A percentile compares a stretch with the other conserved stretches of the same genome.
These are phyloP conservation scores for Alternaria hordeiaustralica DNA, from an alignment of 2,329 filamentous ascomycete genomes.

Conservation along the genomic window DNA sequence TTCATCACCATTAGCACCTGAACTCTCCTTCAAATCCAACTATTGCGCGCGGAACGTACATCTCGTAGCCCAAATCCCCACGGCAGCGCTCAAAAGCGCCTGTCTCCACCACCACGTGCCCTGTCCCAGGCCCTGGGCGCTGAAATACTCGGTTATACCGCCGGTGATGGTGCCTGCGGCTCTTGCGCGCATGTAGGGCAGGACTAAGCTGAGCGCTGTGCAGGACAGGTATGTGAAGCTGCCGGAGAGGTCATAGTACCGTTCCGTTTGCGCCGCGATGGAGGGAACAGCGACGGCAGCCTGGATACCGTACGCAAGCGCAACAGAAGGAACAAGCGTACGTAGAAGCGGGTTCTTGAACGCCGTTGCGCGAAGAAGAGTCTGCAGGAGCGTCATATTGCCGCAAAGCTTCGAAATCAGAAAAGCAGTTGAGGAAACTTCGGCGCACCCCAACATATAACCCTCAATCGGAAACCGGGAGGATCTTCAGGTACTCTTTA, in stretches of 20 bases:
- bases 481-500: slow-evolving; percentile 3
- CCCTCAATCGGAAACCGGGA: background rate
- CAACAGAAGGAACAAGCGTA: slow-evolving; percentile 67
- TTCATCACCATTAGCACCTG: background rate
- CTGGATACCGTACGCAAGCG: slow-evolving; percentile 69
- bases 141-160: slow-evolving; percentile 39
- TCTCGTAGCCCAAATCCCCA: slow-evolving; percentile 68
- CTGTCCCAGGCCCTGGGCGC: slow-evolving; percentile 32
- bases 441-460: background rate
- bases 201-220: slow-evolving; percentile 66
- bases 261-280: slow-evolving; percentile 65
- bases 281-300: slow-evolving; percentile 68
- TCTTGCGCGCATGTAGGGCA: slow-evolving; percentile 65
- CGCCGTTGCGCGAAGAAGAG: slow-evolving; percentile 65
- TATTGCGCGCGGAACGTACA: slow-evolving; percentile 49
- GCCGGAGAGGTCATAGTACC: slow-evolving; percentile 73
- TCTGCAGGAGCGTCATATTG: slow-evolving; percentile 47
- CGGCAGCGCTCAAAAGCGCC: slow-evolving; percentile 60
- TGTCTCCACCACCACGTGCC: slow-evolving; percentile 66
- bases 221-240: slow-evolving; percentile 71
- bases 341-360: slow-evolving; percentile 68
- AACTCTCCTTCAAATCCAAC: background rate
- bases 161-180: slow-evolving; percentile 55
- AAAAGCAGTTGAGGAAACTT: background rate
- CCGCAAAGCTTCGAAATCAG: background rate